Evolutionary conservation across 805 yeast genomes (phyloP), one percentile per base, ranked within the genome.

Genomic region (Starmera quercuum): DNA sequence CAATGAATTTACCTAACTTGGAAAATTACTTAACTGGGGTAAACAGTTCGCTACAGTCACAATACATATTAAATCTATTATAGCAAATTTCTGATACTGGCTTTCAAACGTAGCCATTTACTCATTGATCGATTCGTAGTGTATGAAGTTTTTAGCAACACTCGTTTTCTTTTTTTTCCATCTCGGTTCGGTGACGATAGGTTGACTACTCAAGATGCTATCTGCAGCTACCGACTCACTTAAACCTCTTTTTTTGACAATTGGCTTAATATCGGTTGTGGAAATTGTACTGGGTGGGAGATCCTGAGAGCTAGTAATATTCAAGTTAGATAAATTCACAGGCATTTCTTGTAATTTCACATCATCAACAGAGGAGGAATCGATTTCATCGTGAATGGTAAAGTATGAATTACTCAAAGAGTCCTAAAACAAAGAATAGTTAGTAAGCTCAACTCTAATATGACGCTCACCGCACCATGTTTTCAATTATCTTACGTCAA

Each of bases 131-230:
- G 26, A 23, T n/a, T 23, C 26, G 13, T 23, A 23, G 12, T 15
- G 15, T 8, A 23, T n/a, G 9, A 16, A 7, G 9, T 16, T 26
- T 5, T 16, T 26, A n/a, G 29, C 14, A 26, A 27, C 30, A 11
- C 30, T 17, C 19, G 30, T 27, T 15, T 26, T 32, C 16, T 26
- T 32, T 15, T 12, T 32, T 20, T 32, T 32, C 22, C 22, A 19
- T 20, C 30, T 32, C n/a, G 34, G 17, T 20, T 15, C 17, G n/a
- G 30, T 20, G 4, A 25, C 14, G n/a, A 32, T 16, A 4, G 34
- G 34, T 20, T 32, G 30, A 26, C 30, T 32, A 4, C 11, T 22
- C 33, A 4, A 23, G 19, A 6, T 11, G 14, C 3, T 18, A 26
- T 18, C 14, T 23, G 7, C 13, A n/a, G 13, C 13, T 23, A 23